Evolutionary conservation across 129 eudicot genomes (phyloP).

Genomic region (Escallonia herrerae): DNA sequence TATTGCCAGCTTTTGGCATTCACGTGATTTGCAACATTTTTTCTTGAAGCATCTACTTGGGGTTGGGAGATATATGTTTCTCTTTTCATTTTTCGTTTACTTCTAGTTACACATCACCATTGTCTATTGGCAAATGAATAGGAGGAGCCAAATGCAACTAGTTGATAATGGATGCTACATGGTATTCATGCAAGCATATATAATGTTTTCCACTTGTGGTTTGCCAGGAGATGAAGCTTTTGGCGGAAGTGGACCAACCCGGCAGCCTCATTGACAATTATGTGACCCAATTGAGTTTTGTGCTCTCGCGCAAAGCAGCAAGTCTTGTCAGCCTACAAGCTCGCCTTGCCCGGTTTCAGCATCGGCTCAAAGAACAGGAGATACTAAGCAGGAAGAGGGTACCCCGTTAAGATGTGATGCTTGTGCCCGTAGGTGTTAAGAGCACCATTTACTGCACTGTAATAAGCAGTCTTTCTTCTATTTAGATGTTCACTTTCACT

Average conservation of each 20-base stretch:
- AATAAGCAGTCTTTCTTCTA: slow-evolving; percentile 5
- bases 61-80: neutral
- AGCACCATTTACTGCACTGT: slow-evolving; percentile 11
- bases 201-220: neutral
- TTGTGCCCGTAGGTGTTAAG: slow-evolving; percentile 6
- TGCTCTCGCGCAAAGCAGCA: slow-evolving; percentile 91
- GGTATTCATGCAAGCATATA: neutral
- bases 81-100: neutral
- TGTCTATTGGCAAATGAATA: too few relatives aligned
- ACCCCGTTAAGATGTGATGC: slow-evolving; percentile 30
- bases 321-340: slow-evolving; percentile 89
- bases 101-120: neutral
- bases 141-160: too few relatives aligned
- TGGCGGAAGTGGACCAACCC: slow-evolving; percentile 96
- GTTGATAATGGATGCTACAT: neutral
- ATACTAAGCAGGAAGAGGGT: slow-evolving; percentile 77
- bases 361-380: slow-evolving; percentile 83
- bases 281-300: slow-evolving; percentile 76
- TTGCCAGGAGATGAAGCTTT: slow-evolving; percentile 87
- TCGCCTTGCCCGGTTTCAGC: slow-evolving; percentile 89
- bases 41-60: too few relatives aligned
- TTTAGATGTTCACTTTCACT: neutral
- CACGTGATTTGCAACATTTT: too few relatives aligned
- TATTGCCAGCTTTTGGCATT: too few relatives aligned
- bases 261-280: slow-evolving; percentile 91